Conservation (phyloP, 208 protist genomes). For the Phytomonas sp. region DNA sequence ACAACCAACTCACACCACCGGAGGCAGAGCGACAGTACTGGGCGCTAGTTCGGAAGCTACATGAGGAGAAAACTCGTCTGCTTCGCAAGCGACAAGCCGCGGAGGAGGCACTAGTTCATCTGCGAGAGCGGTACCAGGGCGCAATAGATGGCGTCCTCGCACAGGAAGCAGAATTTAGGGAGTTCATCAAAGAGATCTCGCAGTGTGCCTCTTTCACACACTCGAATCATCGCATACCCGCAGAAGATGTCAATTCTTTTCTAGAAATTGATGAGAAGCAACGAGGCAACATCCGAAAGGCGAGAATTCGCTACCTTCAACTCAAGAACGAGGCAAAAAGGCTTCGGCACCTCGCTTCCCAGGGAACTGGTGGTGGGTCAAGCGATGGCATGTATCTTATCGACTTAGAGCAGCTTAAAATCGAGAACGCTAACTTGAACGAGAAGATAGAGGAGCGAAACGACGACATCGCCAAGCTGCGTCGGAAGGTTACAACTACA, state of each 20-base stretch:
- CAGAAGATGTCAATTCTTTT: slow-evolving; percentile 60
- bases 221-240: slow-evolving; percentile 62
- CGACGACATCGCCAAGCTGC: slow-evolving; percentile 95
- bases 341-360: slow-evolving; percentile 37
- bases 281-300: slow-evolving; percentile 62
- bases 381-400: slow-evolving; percentile 95
- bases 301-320: slow-evolving; percentile 89
- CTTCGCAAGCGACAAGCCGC: slow-evolving; percentile 24
- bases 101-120: slow-evolving; percentile 38
- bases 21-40: slow-evolving; percentile 80
- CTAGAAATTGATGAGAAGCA: slow-evolving; percentile 62
- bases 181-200: slow-evolving; percentile 62
- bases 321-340: slow-evolving; percentile 73
- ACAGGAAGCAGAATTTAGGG: slow-evolving; percentile 67
- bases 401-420: slow-evolving; percentile 99
- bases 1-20: slow-evolving; percentile 25
- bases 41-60: slow-evolving; percentile 49
- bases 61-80: slow-evolving; percentile 41
- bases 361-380: slow-evolving; percentile 18
- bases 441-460: slow-evolving; percentile 98
- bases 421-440: slow-evolving; percentile 97
- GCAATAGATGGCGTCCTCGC: slow-evolving; percentile 48
- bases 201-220: slow-evolving; percentile 51
- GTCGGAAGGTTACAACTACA: slow-evolving; percentile 92
- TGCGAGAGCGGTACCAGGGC: slow-evolving; percentile 37